These are phyloP conservation scores for Beta lomatogona DNA, from an alignment of 179 eudicot species.

Conservation along the genomic window DNA sequence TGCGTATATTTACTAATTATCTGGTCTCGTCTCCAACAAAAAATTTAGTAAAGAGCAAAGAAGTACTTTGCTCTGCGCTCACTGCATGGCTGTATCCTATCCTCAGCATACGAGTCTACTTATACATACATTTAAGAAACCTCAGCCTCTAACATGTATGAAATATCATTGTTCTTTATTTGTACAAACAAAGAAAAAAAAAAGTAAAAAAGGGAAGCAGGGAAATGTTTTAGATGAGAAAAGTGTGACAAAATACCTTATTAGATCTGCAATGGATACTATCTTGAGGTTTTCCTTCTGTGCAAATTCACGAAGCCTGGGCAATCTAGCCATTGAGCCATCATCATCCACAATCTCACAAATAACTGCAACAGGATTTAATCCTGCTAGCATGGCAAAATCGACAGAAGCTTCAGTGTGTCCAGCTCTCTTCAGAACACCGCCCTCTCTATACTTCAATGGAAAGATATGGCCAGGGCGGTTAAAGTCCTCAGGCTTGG, in stretches of 20 bases:
- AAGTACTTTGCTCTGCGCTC: background rate
- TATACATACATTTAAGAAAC: no score
- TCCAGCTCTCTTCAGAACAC: slow-evolving; percentile 91
- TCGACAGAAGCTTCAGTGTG: slow-evolving; percentile 95
- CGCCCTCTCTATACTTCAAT: slow-evolving; percentile 84
- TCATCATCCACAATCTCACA: slow-evolving; percentile 96
- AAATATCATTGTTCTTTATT: background rate
- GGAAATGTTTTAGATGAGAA: background rate
- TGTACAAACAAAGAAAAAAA: background rate
- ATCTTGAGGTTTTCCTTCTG: slow-evolving; percentile 65
- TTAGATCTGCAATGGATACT: slow-evolving; percentile 81
- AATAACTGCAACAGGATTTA: slow-evolving; percentile 73
- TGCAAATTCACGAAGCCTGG: slow-evolving; percentile 74
- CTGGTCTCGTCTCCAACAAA: background rate
- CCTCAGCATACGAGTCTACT: background rate
- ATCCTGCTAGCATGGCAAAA: slow-evolving; percentile 77
- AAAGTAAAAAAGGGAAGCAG: background rate
- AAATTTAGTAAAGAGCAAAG: background rate
- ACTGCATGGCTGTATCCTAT: background rate
- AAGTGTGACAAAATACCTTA: slow-evolving; percentile 46
- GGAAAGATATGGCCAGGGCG: slow-evolving; percentile 97
- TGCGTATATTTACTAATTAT: background rate
- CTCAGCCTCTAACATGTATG: background rate
- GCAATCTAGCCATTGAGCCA: slow-evolving; percentile 96
- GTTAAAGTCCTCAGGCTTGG: slow-evolving; percentile 81